These are phyloP conservation scores for Davidsoniella eucalypti DNA, from an alignment of 2,329 filamentous ascomycete species.

Conservation along the genomic window DNA sequence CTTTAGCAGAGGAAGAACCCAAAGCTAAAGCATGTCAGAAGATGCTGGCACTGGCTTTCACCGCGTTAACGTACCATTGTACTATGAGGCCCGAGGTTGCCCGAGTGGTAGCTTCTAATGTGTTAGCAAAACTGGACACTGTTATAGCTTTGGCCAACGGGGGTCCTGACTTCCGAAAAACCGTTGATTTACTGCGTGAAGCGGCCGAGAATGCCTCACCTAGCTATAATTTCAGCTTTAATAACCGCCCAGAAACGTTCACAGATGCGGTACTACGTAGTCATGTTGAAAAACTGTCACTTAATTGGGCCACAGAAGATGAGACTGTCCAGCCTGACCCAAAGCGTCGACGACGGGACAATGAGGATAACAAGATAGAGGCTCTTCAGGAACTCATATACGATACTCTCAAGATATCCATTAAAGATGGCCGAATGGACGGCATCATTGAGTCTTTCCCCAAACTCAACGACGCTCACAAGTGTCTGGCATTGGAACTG, in stretches of 20 bases:
- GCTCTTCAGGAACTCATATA: constrained; percentile 10
- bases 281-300: constrained; percentile 18
- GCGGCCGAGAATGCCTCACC: constrained; percentile 1
- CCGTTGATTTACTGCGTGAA: constrained; percentile 5
- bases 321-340: constrained; percentile 11
- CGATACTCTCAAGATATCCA: constrained; percentile 18
- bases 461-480: constrained; percentile 29
- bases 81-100: constrained; percentile 2
- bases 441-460: constrained; percentile 23
- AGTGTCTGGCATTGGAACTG: constrained; percentile 35
- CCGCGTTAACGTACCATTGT: constrained; percentile 22
- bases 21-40: constrained; percentile 19
- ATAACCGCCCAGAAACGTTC: constrained; percentile 13
- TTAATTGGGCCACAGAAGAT: constrained; percentile 17
- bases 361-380: constrained; percentile 2
- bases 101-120: constrained; percentile 8
- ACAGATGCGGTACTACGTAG: constrained; percentile 17
- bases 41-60: constrained; percentile 23
- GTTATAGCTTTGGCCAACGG: not conserved
- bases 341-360: constrained; percentile 18
- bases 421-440: constrained; percentile 15
- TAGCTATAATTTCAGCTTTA: constrained; percentile 2
- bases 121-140: constrained; percentile 6
- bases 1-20: constrained; percentile 18
- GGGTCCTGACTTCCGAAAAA: constrained; percentile 1